Conservation (phyloP, 106 monocot genomes). For the Apostasia ramifera region DNA sequence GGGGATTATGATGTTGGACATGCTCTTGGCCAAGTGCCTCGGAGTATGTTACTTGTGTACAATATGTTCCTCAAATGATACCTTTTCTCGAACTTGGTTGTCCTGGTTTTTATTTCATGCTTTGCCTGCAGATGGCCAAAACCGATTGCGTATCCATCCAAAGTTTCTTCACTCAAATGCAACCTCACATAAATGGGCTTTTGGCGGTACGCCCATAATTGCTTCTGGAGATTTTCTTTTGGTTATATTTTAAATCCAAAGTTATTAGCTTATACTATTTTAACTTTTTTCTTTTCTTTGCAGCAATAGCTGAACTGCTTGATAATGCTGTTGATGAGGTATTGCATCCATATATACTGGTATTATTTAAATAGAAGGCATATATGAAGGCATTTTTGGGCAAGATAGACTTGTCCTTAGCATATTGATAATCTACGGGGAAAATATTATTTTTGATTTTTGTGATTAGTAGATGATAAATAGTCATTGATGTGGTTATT, state of each 20-base stretch:
- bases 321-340: conserved; percentile 99
- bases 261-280: neutral
- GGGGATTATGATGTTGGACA: conserved; percentile 60
- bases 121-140: conserved; percentile 44
- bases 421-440: too few relatives aligned
- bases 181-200: conserved; percentile 96
- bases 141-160: conserved; percentile 70
- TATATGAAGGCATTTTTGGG: too few relatives aligned
- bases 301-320: conserved; percentile 91
- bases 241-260: neutral
- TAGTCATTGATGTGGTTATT: too few relatives aligned
- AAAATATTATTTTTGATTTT: too few relatives aligned
- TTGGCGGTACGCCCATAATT: conserved; percentile 59
- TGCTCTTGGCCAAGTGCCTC: conserved; percentile 7
- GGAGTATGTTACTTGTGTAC: conserved; percentile 24
- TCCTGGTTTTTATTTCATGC: neutral
- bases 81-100: neutral
- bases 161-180: conserved; percentile 99
- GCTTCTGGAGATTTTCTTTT: neutral
- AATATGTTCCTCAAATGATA: neutral
- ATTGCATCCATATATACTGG: too few relatives aligned
- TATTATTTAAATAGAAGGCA: too few relatives aligned
- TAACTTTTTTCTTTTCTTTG: conserved; percentile 9
- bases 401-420: too few relatives aligned
- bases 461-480: too few relatives aligned